Evolutionary conservation across 2,329 filamentous ascomycete species (phyloP).

Genomic region (Ciborinia camelliae): DNA sequence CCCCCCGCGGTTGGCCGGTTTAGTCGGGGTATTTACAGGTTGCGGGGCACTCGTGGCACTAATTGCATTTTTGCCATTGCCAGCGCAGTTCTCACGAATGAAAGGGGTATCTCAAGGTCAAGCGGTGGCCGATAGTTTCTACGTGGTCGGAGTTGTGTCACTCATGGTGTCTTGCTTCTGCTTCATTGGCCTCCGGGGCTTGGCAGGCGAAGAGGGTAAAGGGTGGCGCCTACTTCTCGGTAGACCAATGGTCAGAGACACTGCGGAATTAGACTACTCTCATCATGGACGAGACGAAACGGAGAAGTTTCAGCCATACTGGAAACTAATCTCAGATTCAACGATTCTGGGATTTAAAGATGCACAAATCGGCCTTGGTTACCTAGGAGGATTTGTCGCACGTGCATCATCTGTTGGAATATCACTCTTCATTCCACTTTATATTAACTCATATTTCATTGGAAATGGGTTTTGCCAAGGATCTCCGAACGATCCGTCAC

Average conservation of each 20-base stretch:
- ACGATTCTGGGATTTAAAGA: constrained; percentile 71
- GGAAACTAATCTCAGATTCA: constrained; percentile 58
- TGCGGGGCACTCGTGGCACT: constrained; percentile 86
- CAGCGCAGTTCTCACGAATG: constrained; percentile 69
- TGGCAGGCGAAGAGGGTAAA: constrained; percentile 74
- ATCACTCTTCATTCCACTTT: constrained; percentile 89
- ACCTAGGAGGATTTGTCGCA: constrained; percentile 91
- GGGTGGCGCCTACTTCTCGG: constrained; percentile 60
- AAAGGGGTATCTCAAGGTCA: constrained; percentile 68
- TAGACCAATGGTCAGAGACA: constrained; percentile 21
- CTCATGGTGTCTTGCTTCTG: constrained; percentile 71
- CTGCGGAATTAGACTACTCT: constrained; percentile 16
- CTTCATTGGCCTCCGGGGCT: constrained; percentile 68
- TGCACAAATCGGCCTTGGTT: constrained; percentile 77
- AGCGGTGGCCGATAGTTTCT: constrained; percentile 82
- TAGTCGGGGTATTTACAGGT: constrained; percentile 89
- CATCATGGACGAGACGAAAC: constrained; percentile 6
- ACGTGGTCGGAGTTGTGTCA: constrained; percentile 73
- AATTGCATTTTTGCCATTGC: constrained; percentile 78
- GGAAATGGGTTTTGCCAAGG: constrained; percentile 73
- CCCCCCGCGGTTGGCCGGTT: constrained; percentile 68
- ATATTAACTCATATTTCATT: constrained; percentile 88
- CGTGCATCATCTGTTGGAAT: constrained; percentile 93
- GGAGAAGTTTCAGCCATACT: constrained; percentile 49
- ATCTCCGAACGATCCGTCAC: constrained; percentile 58